Evolutionary conservation across 768 basidiomycete species (phyloP), one percentile per base, ranked within the genome.

Genomic region (Tremella fuciformis): DNA sequence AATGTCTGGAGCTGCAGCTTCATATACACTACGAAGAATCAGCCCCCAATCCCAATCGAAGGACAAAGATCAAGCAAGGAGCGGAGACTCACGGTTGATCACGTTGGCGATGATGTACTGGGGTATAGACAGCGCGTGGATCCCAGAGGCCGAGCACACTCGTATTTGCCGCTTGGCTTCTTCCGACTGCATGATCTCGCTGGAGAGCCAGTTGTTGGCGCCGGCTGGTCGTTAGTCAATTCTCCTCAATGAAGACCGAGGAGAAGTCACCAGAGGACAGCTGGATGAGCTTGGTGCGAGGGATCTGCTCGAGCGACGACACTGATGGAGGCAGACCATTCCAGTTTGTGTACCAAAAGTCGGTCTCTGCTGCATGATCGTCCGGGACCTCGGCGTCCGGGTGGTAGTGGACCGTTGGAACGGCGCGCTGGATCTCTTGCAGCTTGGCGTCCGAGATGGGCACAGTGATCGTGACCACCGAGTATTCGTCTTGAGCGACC

Each of bases 71-170:
- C n/a, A n/a, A n/a, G n/a, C n/a, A n/a, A n/a, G n/a, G n/a, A n/a
- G n/a, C n/a, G 29, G 29, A 34, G 29, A 34, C 29, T 34, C 11
- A 11, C 6, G 6, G 9, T 37, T 49, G 37, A 75, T 64, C 4
- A 68, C 41, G 38, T 50, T 64, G 0, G 53, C 66, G 1, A 75
- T 63, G 11, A 67, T 66, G 50, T 69, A 77, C 15, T 63, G 63
- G 6, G 74, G 69, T 42, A 77, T 77, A 50, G 62, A 65, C 13
- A 70, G 44, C 2, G 71, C 74, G 62, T 77, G 76, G 16, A 69
- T 71, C 13, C 76, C 76, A 29, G 61, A 65, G 3, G 74, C 72
- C 18, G 69, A 63, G 50, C 66, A 67, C 3, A 67, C 59, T 53
- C 55, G 63, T 58, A 55, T 58, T 54, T 59, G 68, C 41, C 47